A percentile compares a stretch with the other conserved stretches of the same genome.
phyloP scores from a whole-genome alignment of 2,329 filamentous ascomycete species.

The Geosmithia morbida region DNA sequence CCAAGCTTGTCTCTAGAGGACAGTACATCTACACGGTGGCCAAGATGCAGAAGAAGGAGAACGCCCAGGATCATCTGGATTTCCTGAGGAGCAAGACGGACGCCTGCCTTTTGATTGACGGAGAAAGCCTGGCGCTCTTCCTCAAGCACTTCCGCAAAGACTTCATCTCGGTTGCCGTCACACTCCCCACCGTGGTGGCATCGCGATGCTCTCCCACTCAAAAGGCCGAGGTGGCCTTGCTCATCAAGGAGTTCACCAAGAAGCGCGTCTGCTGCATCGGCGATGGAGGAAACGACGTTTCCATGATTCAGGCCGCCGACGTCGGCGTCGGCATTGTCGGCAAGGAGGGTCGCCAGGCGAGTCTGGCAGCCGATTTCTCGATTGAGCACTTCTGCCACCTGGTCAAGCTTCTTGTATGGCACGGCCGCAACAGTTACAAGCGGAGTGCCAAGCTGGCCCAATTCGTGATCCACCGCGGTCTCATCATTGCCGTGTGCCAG shows the following conservation, averaged over 20 bases:
- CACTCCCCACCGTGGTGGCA: slow-evolving; percentile 81
- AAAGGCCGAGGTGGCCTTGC: slow-evolving; percentile 82
- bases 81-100: slow-evolving; percentile 81
- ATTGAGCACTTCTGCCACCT: slow-evolving; percentile 92
- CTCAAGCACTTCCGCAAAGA: slow-evolving; percentile 68
- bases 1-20: slow-evolving; percentile 82
- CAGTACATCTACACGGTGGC: slow-evolving; percentile 93
- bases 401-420: slow-evolving; percentile 96
- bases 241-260: slow-evolving; percentile 84
- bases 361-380: slow-evolving; percentile 88
- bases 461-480: slow-evolving; percentile 92
- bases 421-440: slow-evolving; percentile 95
- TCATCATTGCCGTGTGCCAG: slow-evolving; percentile 92
- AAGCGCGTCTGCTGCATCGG: slow-evolving; percentile 97
- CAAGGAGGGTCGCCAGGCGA: slow-evolving; percentile 92
- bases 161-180: slow-evolving; percentile 80
- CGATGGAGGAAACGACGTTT: slow-evolving; percentile 95
- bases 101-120: slow-evolving; percentile 81
- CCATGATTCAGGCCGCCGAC: slow-evolving; percentile 97
- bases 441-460: slow-evolving; percentile 88
- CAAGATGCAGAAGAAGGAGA: slow-evolving; percentile 69
- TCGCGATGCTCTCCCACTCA: slow-evolving; percentile 95
- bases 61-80: slow-evolving; percentile 77
- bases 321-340: slow-evolving; percentile 96
- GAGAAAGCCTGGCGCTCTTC: slow-evolving; percentile 75